These are phyloP conservation scores for Huntiella savannae DNA, from an alignment of 2,329 filamentous ascomycete genomes.

Conservation along the genomic window DNA sequence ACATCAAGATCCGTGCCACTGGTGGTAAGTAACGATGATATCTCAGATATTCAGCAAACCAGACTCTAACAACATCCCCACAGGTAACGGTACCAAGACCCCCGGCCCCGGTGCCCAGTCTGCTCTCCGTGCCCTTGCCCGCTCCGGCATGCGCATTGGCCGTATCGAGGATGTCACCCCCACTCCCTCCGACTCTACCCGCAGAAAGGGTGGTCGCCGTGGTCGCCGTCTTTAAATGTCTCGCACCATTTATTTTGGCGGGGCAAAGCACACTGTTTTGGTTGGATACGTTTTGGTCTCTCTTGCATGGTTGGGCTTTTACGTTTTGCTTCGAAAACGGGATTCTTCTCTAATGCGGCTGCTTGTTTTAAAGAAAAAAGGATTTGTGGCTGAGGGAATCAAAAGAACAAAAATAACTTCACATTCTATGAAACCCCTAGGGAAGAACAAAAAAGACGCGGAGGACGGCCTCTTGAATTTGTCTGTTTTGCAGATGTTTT, in stretches of 20 bases:
- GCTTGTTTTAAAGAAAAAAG: constrained; percentile 6
- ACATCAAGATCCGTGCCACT: constrained; percentile 99
- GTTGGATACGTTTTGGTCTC: constrained; percentile 9
- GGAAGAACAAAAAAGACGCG: constrained; percentile 12
- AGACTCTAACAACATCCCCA: constrained; percentile 6
- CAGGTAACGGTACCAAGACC: constrained; percentile 98
- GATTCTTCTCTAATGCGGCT: constrained; percentile 12
- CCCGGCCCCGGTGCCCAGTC: constrained; percentile 98
- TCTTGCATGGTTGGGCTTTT: constrained; percentile 3
- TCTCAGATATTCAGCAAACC: not conserved
- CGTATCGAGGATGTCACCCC: constrained; percentile 99
- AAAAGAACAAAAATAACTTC: constrained; percentile 12
- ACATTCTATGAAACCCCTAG: constrained; percentile 10
- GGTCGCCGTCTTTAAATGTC: constrained; percentile 90
- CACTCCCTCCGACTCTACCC: constrained; percentile 96
- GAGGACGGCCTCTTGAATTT: constrained; percentile 9
- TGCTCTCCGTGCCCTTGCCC: constrained; percentile 92
- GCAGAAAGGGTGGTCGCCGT: constrained; percentile 99
- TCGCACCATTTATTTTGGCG: constrained; percentile 5
- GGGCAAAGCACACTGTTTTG: constrained; percentile 10
- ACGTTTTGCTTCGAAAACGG: constrained; percentile 12
- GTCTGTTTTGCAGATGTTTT: not conserved
- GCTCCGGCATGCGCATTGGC: constrained; percentile 99
- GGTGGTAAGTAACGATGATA: constrained; percentile 46
- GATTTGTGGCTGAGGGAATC: constrained; percentile 12